Base-by-base conservation (phyloP, 208 protist genomes). In the Leishmania braziliensis region DNA sequence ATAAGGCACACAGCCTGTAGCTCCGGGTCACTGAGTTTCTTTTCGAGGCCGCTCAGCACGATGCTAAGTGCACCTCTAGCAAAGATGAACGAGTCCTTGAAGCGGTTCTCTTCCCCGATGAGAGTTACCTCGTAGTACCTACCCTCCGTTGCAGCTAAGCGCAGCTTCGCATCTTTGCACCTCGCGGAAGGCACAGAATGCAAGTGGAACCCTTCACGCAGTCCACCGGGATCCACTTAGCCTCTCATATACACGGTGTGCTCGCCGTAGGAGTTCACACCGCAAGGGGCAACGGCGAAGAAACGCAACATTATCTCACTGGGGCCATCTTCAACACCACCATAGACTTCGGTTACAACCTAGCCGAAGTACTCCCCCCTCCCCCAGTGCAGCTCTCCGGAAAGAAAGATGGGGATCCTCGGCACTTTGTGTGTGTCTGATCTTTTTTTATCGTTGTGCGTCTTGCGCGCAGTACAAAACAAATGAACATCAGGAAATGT, bases 201-300 rank as follows among this genome's bases (percentile, higher is more conserved):
- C 36, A 91, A 89, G 73, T 91, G 86, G 81, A 86, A 91, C 36
- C 90, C 88, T 78, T 93, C 90, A 50, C 76, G 79, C 14, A 90
- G 79, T 18, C 76, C 89, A 33, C 87, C 87, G 0, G 91, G 91
- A 82, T 87, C 91, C 66, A 96, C 91, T 78, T 88, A 88, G 60
- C 90, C 91, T 60, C 90, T 90, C 83, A 89, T 91, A 86, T 96
- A 96, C 84, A 96, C 93, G n/a, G 90, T 89, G 84, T 98, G 91
- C 85, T 98, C 92, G 33, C 92, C 93, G 77, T 95, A 95, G 77
- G 96, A 87, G 86, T 97, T 97, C 29, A 98, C 92, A 36, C 95
- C 83, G 33, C 93, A 92, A 0, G 93, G 93, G 70, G 91, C 89
- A 51, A 91, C 87, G 62, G 88, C 86, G 80, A 93, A 90, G 71